Base-by-base conservation (phyloP, 2,329 filamentous ascomycete genomes). In the Fusarium chuoi region DNA sequence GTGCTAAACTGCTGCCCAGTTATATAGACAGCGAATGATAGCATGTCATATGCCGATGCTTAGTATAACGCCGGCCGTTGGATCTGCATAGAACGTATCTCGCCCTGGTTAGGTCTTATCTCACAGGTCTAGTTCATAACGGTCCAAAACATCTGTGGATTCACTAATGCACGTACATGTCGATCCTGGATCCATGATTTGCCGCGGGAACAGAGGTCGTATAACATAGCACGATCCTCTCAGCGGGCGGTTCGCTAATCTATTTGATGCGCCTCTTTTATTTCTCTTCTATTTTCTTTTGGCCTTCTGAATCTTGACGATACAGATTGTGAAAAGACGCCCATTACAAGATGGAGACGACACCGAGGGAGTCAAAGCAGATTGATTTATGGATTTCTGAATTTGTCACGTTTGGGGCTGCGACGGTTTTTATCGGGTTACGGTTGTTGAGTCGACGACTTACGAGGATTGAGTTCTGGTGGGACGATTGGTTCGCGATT, bases 401-500 rank as follows among this genome's bases (percentile, higher is more conserved):
- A 17, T 75, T 73, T 24, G 36, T 75, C 28, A 75, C 72, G 2
- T 75, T 75, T 33, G 1, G 35, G 1, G 72, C 72, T 8, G 72
- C 72, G 39, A 75, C 72, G 4, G 30, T 75, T 3, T 67, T 75
- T 18, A 59, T 75, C 7, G 20, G 22, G 2, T 36, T 75, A 7
- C 65, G 72, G 5, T 20, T 75, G 9, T 7, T 75, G 28, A 75
- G 72, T 51, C 68, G 72, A 24, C 48, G 72, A 5, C 65, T 75
- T 9, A 75, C 68, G 24, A 75, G 68, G 17, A 62, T 75, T 44
- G 58, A 59, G 12, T 68, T 75, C 2, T 75, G 68, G 61, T 75
- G 72, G 72, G 73, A 75, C 62, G 73, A 75, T 26, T 75, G 59
- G 65, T 75, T 75, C 48, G 73, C 72, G 12, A 28, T 75, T 2